These are phyloP conservation scores for Senna siamea DNA, from an alignment of 306 rosid species.

Conservation along the genomic window DNA sequence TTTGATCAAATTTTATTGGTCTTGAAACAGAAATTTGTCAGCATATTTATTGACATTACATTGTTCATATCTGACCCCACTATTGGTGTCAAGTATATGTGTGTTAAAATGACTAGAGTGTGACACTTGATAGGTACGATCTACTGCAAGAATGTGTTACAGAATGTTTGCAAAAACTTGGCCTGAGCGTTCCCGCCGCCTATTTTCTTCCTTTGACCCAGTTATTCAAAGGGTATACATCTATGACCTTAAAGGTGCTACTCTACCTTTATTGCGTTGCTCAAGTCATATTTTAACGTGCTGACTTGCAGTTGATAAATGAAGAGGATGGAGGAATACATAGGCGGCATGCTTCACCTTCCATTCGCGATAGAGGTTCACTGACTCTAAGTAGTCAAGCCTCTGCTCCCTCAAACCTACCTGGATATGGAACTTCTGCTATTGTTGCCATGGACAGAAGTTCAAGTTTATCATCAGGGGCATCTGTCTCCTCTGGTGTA, in stretches of 20 bases:
- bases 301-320: conserved; percentile 74
- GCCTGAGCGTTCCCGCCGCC: conserved; percentile 96
- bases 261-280: conserved; percentile 31
- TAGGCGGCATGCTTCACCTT: conserved; percentile 98
- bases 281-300: conserved; percentile 35
- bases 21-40: neutral
- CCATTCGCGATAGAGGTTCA: conserved; percentile 91
- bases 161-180: conserved; percentile 98
- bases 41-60: conserved; percentile 33
- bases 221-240: conserved; percentile 90
- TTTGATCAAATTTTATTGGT: conserved; percentile 30
- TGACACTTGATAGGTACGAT: conserved; percentile 78
- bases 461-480: conserved; percentile 84
- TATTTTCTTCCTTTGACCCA: conserved; percentile 88
- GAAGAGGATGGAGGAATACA: conserved; percentile 99
- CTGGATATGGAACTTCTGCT: conserved; percentile 99
- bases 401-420: conserved; percentile 71
- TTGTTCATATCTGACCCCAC: conserved; percentile 17
- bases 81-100: neutral
- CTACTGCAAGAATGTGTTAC: conserved; percentile 94
- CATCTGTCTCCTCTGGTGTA: conserved; percentile 77
- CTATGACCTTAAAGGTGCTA: conserved; percentile 37
- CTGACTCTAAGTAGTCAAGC: conserved; percentile 64
- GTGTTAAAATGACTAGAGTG: conserved; percentile 24
- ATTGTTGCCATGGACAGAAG: conserved; percentile 99